Conservation (phyloP, 345 rosid genomes). For the Lagerstroemia speciosa region DNA sequence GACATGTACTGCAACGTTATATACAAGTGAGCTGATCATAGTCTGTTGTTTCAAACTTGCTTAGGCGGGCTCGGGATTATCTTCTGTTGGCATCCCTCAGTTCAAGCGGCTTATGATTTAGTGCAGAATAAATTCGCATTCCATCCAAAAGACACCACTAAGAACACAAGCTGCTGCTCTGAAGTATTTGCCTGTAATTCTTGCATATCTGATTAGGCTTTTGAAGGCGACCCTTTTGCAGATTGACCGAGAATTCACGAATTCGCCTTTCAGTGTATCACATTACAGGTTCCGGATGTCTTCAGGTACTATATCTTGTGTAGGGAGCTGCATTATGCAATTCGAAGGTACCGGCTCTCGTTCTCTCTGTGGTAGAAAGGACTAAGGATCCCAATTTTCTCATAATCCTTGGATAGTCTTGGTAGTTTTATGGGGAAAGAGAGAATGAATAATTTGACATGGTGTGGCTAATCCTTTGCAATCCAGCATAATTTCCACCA, state of each 20-base stretch:
- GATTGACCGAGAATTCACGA: neutral
- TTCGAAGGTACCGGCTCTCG: no score
- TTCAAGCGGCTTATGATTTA: neutral
- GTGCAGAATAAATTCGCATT: neutral
- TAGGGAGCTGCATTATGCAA: no score
- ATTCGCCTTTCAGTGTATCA: neutral
- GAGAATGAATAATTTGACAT: no score
- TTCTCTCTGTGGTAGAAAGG: no score
- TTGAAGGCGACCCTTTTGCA: neutral
- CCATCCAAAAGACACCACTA: neutral
- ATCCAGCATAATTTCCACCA: no score
- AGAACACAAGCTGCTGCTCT: neutral
- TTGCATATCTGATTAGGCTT: neutral
- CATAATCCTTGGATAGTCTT: no score
- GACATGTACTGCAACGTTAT: neutral
- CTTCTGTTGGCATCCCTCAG: neutral
- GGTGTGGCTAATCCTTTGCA: no score
- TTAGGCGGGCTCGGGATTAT: neutral
- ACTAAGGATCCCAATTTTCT: no score
- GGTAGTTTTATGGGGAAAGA: no score
- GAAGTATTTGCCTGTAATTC: neutral
- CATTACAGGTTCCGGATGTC: no score
- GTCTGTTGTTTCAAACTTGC: slow-evolving; percentile 1
- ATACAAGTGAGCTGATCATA: neutral
- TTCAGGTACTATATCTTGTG: no score